Conservation (phyloP, 495 filamentous ascomycete genomes). For the Penicillium coffeae region DNA sequence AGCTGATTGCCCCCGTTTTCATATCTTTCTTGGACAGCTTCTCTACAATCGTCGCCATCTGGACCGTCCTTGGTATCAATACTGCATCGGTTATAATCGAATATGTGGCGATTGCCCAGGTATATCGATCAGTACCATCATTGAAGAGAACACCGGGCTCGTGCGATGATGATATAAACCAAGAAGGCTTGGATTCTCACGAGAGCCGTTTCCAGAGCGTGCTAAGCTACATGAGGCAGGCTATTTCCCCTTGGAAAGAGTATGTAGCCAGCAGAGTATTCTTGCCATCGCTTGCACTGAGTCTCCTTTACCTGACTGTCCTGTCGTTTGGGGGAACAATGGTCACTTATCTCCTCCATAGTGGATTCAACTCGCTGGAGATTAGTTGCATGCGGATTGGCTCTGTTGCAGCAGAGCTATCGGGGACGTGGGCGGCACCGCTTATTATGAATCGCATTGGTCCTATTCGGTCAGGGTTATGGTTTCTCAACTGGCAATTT, state of each 20-base stretch:
- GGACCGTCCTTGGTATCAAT: constrained; percentile 42
- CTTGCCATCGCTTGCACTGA: constrained; percentile 51
- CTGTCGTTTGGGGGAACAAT: constrained; percentile 57
- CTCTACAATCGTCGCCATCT: constrained; percentile 47
- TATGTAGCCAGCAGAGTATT: constrained; percentile 44
- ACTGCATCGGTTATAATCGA: constrained; percentile 45
- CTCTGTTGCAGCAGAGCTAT: constrained; percentile 49
- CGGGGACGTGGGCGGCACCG: constrained; percentile 46
- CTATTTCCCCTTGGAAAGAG: constrained; percentile 27
- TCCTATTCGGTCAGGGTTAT: constrained; percentile 54
- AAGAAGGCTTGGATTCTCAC: neutral
- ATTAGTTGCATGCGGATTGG: constrained; percentile 52
- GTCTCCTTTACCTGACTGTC: constrained; percentile 57
- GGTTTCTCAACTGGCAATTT: constrained; percentile 63
- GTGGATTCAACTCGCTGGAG: constrained; percentile 49
- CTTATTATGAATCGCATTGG: constrained; percentile 54
- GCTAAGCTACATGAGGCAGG: constrained; percentile 5
- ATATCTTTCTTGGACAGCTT: constrained; percentile 50
- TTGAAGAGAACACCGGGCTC: constrained; percentile 17
- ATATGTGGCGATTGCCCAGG: constrained; percentile 54
- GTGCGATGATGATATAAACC: neutral
- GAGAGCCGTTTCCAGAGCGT: neutral
- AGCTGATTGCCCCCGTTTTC: constrained; percentile 59
- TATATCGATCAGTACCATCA: constrained; percentile 39
- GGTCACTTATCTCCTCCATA: constrained; percentile 56